phyloP scores from a whole-genome alignment of 2,329 filamentous ascomycete genomes.

The Coleophoma eucalyptorum region DNA sequence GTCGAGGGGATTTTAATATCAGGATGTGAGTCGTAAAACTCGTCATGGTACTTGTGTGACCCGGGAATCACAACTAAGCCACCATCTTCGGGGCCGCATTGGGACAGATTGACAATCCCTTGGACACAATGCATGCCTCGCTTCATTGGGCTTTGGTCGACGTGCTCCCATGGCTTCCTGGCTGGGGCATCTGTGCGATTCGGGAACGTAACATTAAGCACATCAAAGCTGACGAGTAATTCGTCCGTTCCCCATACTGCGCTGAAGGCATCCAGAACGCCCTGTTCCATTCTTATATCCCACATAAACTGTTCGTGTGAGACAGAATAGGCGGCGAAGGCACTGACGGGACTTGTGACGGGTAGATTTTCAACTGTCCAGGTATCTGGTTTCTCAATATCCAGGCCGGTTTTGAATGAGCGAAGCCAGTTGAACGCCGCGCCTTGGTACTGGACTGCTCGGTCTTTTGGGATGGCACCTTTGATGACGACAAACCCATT shows the following conservation, averaged over 20 bases:
- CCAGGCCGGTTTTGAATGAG: too few relatives aligned
- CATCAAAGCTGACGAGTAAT: constrained; percentile 39
- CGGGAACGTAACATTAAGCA: constrained; percentile 28
- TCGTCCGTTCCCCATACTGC: constrained; percentile 34
- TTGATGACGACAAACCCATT: too few relatives aligned
- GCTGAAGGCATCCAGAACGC: constrained; percentile 31
- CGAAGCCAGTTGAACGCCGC: too few relatives aligned
- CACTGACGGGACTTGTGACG: too few relatives aligned
- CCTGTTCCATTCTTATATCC: constrained; percentile 20
- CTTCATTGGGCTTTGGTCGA: constrained; percentile 31
- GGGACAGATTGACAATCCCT: constrained; percentile 34
- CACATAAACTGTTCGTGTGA: background rate
- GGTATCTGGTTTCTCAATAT: too few relatives aligned
- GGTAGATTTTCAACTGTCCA: too few relatives aligned
- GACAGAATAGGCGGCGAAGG: too few relatives aligned
- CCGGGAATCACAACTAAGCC: constrained; percentile 25
- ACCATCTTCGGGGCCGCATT: constrained; percentile 23
- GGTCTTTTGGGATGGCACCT: too few relatives aligned
- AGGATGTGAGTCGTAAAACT: constrained; percentile 11
- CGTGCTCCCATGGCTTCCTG: constrained; percentile 31
- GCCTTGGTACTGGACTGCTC: too few relatives aligned
- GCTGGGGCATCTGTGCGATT: background rate
- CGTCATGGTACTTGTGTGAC: constrained; percentile 16
- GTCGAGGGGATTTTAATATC: constrained; percentile 3
- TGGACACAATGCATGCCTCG: constrained; percentile 37